Base-by-base conservation (phyloP, 768 basidiomycete genomes). In the Amylocystis lapponica region DNA sequence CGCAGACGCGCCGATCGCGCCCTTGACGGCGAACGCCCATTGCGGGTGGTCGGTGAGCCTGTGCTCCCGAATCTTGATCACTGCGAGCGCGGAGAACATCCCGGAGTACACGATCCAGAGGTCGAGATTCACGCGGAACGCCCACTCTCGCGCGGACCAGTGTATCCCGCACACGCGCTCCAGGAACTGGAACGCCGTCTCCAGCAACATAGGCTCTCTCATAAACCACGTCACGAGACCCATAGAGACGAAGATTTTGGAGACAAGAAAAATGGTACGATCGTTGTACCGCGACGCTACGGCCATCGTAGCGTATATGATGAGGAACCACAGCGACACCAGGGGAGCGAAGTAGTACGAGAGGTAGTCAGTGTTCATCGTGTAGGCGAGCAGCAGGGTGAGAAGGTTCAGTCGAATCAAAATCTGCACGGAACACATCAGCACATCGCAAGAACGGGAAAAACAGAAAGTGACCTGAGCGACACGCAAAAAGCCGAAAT, bases 311-410 rank as follows among this genome's bases (percentile, higher is more conserved):
- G 63, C 65, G 66, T 89, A 94, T 62, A 94, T 78, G 69, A 93
- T 75, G 46, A 90, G 62, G 65, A 84, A 95, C 88, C 87, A 93
- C 78, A 85, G 77, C 19, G 90, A 86, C 22, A 93, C 90, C 54
- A 95, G 72, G 7, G 92, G 92, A 9, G 89, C 75, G 56, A 92
- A 93, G 65, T 93, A 95, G 63, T 93, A 93, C 36, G 79, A 87
- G 49, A 91, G 78, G 63, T 93, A 96, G 62, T 90, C 75, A 45
- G 89, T 91, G 67, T 93, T 79, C 91, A 95, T 93, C 33, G 81
- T 76, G 66, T 94, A 96, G 7, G 85, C 83, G 36, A 96, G 74
- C 20, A 81, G 65, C 40, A 95, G 66, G 4, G 91, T 90, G 33
- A 92, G 71, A 25, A 94, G 64, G 65, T 95, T 96, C 45, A 94